Base-by-base conservation (phyloP, 1,139 yeast species). In the Candida glucosophila region DNA sequence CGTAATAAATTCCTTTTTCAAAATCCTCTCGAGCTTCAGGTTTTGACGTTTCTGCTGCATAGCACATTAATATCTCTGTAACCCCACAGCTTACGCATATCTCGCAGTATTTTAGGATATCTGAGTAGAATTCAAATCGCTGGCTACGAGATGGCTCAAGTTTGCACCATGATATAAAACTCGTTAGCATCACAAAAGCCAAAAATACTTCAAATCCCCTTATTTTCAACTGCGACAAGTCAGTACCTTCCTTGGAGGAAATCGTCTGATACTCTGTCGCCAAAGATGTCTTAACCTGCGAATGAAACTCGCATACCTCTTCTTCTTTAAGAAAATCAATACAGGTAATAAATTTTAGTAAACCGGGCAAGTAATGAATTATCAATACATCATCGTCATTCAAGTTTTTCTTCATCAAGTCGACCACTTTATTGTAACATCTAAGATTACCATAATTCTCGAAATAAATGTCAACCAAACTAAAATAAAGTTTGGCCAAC, bases 111-210 rank as follows among this genome's bases (percentile, higher is more conserved):
- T 45, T 49, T 22, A 64, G 38, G 17, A 64, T 58, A 29, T 59
- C 41, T 51, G 54, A 40, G 67, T 78, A 31, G 63, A 76, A 40
- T 60, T 69, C 43, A 43, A 51, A 40, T 50, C 61, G 69, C 67
- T 69, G 29, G 71, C 78, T 34, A 52, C 69, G 73, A 34, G 42
- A 33, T 19, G 36, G 50, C 43, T 27, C 59, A 55, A 35, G 47
- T 40, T 79, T 78, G 44, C 90, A 80, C 81, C 90, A 74, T 7
- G 76, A 71, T 28, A 77, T 72, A 43, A 81, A 77, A 31, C 63
- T 67, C 1, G 86, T 67, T 26, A 76, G 58, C 42, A 80, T 79
- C 9, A 75, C 60, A 21, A 82, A 56, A 12, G 67, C 59, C 0
- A 78, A 26, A 2, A 60, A 44, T 4, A 58, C 40, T 33, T 58